A percentile compares a stretch with the other conserved stretches of the same genome.
Conservation (phyloP, 306 rosid species). For the Cucurbita pepo region DNA sequence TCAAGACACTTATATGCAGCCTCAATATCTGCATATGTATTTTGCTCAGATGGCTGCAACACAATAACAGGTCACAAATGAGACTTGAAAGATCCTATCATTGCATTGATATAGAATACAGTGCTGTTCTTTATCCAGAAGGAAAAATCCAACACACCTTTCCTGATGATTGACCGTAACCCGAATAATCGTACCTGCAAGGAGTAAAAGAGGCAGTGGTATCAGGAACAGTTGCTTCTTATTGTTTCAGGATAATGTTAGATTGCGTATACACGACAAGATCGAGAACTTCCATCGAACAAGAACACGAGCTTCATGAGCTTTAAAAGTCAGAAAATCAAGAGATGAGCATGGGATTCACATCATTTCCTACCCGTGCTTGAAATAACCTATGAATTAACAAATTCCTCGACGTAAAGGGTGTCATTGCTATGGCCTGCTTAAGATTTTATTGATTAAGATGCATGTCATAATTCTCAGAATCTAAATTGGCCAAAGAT, state of each 20-base stretch:
- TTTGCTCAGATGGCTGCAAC: constrained; percentile 66
- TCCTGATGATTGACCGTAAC: constrained; percentile 59
- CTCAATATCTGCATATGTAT: constrained; percentile 62
- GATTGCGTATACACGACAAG: neutral
- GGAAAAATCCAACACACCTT: constrained; percentile 36
- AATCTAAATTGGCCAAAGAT: neutral
- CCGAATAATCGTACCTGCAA: constrained; percentile 66
- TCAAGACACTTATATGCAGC: constrained; percentile 55
- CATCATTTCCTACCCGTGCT: neutral
- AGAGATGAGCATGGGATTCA: neutral
- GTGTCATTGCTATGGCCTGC: neutral
- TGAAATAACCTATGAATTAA: neutral
- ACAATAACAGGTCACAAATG: neutral
- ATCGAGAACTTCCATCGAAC: neutral
- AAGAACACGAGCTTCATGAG: neutral
- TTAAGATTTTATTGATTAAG: neutral
- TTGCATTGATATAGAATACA: neutral
- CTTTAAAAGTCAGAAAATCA: neutral
- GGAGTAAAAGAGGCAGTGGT: neutral
- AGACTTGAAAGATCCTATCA: constrained; percentile 1
- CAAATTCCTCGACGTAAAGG: neutral
- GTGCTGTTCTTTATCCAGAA: neutral
- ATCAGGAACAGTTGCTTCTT: constrained; percentile 1
- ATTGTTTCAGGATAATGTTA: neutral
- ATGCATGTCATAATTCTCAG: neutral